Evolutionary conservation across 345 rosid species (phyloP).

Genomic region (Heritiera fomes): DNA sequence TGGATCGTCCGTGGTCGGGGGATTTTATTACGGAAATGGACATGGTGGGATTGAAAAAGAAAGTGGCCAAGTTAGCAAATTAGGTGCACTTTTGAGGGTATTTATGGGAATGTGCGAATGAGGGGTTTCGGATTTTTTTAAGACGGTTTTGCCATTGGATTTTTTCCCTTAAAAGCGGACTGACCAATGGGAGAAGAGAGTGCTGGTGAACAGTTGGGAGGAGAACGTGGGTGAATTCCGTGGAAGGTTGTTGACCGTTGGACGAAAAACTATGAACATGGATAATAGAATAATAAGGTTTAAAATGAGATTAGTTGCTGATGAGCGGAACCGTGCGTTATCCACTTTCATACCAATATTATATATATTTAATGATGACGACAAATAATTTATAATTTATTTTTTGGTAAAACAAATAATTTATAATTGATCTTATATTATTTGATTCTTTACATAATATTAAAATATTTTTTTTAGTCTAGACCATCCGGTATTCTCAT

Average conservation of each 20-base stretch:
- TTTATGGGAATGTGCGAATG: too few relatives aligned
- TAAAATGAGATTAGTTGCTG: background rate
- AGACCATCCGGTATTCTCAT: too few relatives aligned
- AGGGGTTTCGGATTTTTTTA: background rate
- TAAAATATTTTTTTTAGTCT: too few relatives aligned
- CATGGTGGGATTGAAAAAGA: background rate
- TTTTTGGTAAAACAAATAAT: too few relatives aligned
- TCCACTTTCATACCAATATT: background rate
- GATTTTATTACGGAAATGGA: constrained; percentile 14
- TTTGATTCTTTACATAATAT: too few relatives aligned
- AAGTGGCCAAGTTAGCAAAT: constrained; percentile 29
- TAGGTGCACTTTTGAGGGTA: constrained; percentile 29
- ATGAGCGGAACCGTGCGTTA: background rate
- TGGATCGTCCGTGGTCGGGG: background rate
- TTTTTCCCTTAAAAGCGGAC: constrained; percentile 1
- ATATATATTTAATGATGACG: too few relatives aligned
- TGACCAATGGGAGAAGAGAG: constrained; percentile 30
- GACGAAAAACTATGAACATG: constrained; percentile 11
- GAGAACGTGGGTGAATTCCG: constrained; percentile 4
- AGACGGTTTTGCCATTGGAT: constrained; percentile 22
- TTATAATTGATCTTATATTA: too few relatives aligned
- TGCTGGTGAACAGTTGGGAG: constrained; percentile 47
- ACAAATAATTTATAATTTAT: too few relatives aligned
- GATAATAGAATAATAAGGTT: background rate
- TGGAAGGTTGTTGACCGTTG: constrained; percentile 13